Base-by-base conservation (phyloP, 129 eudicot genomes). In the Deinandra increscens region DNA sequence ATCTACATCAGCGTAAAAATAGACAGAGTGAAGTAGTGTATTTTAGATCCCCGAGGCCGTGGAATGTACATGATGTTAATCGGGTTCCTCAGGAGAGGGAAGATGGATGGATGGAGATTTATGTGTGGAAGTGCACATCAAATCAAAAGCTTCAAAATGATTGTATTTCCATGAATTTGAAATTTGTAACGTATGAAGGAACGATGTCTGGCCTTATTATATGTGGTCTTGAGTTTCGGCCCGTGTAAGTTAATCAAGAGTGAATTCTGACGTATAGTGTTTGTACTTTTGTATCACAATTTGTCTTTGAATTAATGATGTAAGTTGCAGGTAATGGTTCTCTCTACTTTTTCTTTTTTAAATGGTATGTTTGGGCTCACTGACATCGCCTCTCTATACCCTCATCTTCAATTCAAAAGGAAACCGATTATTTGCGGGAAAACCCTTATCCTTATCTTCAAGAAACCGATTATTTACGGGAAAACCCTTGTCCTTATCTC, bases 51-150 rank as follows among this genome's bases (percentile, higher is more conserved):
- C 38, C 38, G 0, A 56, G 39, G 9, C 62, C 38, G 1, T 56
- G 62, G 62, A 56, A 26, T 56, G 0, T 26, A 12, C 6, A 11
- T 23, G 62, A 11, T 56, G n/a, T 4, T 5, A 11, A 5, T 23
- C n/a, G 34, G 38, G 38, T 26, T 26, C 62, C 62, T 23, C 38
- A 56, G 26, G 62, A 56, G 62, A 55, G 62, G 38, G 62, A 26
- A 55, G 62, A 55, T 55, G 37, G 62, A 56, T 56, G 62, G 62
- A 56, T 26, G 62, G n/a, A 56, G 38, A 15, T 56, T 23, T 26
- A 1, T 56, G 62, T 56, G 38, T 56, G 17, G 62, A 56, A 56
- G 11, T 56, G 23, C 9, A 6, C 23, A 56, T 4, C 38, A 56
- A 26, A 56, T 26, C 4, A 56, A 1, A 10, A 1, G 62, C 17